phyloP scores from a whole-genome alignment of 257 asterid genomes.

The Buddleja alternifolia region DNA sequence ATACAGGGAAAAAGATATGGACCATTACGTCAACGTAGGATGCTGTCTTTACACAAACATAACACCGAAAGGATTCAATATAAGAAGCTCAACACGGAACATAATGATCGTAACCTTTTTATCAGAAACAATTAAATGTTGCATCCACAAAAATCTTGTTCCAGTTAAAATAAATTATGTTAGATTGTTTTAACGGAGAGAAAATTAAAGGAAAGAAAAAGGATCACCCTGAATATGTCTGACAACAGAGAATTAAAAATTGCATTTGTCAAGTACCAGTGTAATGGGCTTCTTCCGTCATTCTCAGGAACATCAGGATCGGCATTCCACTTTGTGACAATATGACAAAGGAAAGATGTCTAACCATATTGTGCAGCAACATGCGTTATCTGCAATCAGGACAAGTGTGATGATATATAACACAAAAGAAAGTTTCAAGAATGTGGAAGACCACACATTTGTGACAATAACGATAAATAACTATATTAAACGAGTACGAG shows the following conservation, averaged over 20 bases:
- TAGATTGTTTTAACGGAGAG: neutral
- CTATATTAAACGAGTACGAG: neutral
- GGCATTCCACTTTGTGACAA: conserved; percentile 96
- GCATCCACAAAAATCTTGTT: conserved; percentile 3
- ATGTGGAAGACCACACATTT: conserved; percentile 3
- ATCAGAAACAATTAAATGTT: neutral
- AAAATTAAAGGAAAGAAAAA: conserved; percentile 8
- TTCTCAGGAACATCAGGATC: conserved; percentile 96
- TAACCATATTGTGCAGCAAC: conserved; percentile 99
- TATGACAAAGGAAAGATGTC: conserved; percentile 81
- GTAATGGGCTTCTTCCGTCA: conserved; percentile 98
- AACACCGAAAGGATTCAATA: conserved; percentile 21
- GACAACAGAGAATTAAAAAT: conserved; percentile 34
- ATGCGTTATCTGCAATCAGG: conserved; percentile 76
- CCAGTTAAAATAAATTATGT: conserved; percentile 8
- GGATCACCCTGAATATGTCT: neutral
- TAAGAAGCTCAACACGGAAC: conserved; percentile 10
- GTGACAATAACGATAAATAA: conserved; percentile 3
- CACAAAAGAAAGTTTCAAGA: conserved; percentile 8
- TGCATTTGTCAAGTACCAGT: conserved; percentile 85
- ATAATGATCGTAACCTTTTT: conserved; percentile 3
- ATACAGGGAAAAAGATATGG: neutral
- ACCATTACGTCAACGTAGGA: neutral
- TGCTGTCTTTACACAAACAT: neutral
- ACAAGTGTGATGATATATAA: conserved; percentile 30